Conservation (phyloP, 1,284 basidiomycete species). For the Mrakiaceae sp. region DNA sequence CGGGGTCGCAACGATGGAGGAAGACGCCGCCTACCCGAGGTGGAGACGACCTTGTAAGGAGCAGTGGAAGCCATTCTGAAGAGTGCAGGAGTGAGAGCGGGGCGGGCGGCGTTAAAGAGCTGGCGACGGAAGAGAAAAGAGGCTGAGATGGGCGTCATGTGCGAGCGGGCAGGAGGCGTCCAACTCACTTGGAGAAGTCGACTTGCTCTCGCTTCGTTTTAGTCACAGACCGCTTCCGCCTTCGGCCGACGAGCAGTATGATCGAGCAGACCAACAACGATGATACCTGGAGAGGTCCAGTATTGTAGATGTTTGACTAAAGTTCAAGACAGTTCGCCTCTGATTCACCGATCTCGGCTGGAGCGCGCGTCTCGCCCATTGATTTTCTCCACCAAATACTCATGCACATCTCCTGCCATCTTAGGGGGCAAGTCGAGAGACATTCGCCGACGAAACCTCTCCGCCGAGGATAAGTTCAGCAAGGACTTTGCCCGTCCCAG, state of each 20-base stretch:
- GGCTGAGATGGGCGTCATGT: neutral
- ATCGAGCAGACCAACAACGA: neutral
- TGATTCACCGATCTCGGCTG: no score
- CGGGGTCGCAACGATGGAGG: neutral
- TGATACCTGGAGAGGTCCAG: neutral
- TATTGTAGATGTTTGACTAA: neutral
- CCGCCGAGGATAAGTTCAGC: slow-evolving; percentile 42
- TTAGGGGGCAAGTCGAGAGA: slow-evolving; percentile 37
- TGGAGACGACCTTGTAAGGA: slow-evolving; percentile 34
- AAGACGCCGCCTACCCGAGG: slow-evolving; percentile 27
- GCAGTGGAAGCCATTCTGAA: slow-evolving; percentile 17
- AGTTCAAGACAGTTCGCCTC: neutral
- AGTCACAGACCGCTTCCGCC: no score
- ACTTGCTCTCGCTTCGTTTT: neutral
- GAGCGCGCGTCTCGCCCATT: neutral
- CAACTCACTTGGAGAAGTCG: neutral
- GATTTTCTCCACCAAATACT: neutral
- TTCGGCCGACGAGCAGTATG: no score
- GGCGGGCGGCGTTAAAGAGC: neutral
- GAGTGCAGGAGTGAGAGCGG: neutral
- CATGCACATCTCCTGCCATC: slow-evolving; percentile 3
- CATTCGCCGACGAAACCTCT: slow-evolving; percentile 40
- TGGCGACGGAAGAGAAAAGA: neutral
- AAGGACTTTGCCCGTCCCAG: slow-evolving; percentile 43
- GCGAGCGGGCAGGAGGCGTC: neutral